Percentiles rank a stretch among this genome's conserved stretches.
These are phyloP conservation scores for Neurospora cerealis DNA, from an alignment of 495 filamentous ascomycete genomes.

Conservation along the genomic window DNA sequence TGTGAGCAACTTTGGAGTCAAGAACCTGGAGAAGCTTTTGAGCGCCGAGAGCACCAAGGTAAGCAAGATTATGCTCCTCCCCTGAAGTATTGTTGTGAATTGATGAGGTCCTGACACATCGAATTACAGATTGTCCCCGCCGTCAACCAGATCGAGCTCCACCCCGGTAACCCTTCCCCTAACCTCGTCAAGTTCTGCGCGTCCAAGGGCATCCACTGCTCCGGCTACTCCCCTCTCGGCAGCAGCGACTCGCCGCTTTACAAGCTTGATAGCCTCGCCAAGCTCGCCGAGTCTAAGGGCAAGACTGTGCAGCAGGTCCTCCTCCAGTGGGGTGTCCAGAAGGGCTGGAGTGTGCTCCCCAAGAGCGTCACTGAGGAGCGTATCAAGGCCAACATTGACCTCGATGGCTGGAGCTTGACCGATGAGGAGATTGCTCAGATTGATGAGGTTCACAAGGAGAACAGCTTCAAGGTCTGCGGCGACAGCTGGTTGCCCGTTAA, in stretches of 20 bases:
- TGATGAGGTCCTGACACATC: conserved; percentile 16
- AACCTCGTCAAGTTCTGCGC: conserved; percentile 68
- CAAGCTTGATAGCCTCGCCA: conserved; percentile 48
- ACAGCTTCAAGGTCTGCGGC: conserved; percentile 65
- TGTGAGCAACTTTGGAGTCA: conserved; percentile 64
- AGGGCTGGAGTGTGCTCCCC: conserved; percentile 65
- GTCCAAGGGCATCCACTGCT: conserved; percentile 57
- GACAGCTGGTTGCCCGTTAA: conserved; percentile 63
- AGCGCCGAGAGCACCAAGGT: conserved; percentile 43
- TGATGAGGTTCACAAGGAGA: conserved; percentile 41
- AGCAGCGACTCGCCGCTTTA: conserved; percentile 44
- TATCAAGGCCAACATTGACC: conserved; percentile 50
- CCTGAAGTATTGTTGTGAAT: background rate
- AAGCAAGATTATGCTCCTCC: background rate
- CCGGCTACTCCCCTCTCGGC: conserved; percentile 60
- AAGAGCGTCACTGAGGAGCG: conserved; percentile 55
- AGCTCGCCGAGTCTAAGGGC: conserved; percentile 55
- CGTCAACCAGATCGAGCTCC: conserved; percentile 89
- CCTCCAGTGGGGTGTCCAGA: conserved; percentile 58
- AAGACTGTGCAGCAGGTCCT: conserved; percentile 60
- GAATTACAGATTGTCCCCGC: conserved; percentile 54
- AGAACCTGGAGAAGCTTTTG: conserved; percentile 58
- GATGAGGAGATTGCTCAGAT: conserved; percentile 54
- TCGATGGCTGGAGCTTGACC: conserved; percentile 58
- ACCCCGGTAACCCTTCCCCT: conserved; percentile 70